Evolutionary conservation across 2,329 filamentous ascomycete genomes (phyloP), one percentile per base, ranked within the genome.

Genomic region (Botrytis hyacinthi): DNA sequence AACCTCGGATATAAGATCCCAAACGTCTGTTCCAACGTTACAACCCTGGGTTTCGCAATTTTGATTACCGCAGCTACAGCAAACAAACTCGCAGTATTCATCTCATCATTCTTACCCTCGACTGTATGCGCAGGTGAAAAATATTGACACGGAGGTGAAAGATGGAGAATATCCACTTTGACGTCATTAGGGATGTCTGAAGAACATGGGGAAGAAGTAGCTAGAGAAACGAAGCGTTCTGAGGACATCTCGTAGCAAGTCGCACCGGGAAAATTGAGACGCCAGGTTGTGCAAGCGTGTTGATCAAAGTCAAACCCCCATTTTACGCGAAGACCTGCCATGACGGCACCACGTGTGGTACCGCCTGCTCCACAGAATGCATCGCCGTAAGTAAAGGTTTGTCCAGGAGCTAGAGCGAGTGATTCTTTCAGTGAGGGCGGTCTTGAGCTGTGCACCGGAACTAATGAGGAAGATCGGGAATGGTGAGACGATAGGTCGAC

Each of bases 1-100:
- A 91, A 89, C 0, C 84, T 81, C 0, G 86, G 82, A 35, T 85
- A 83, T 0, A 87, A 81, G 1, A 97, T 86, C 0, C 93, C 93
- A 70, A 89, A 90, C 0, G 93, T 95, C 79, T 97, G 92, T 78
- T 97, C 94, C 0, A 97, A 83, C 0, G 93, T 97, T 2, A 93
- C 87, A 0, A 96, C 79, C 0, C 93, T 86, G 0, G 94, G 93
- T 0, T 85, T 87, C 0, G 87, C 80, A 51, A 86, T 86, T 8
- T 86, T 81, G 0, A 95, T 82, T 0, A 94, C 81, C 5, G 86
- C 81, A 1, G 84, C 82, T 70, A 88, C 88, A 0, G 85, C 83
- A 75, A 87, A 88, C 0, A 90, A 79, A 0, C 86, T 86, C 1
- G 89, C 89, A 0, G 88, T 89, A 76, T 97, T 96, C 0, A 82